These are phyloP conservation scores for Choiromyces venosus DNA, from an alignment of 495 filamentous ascomycete genomes.

Conservation along the genomic window DNA sequence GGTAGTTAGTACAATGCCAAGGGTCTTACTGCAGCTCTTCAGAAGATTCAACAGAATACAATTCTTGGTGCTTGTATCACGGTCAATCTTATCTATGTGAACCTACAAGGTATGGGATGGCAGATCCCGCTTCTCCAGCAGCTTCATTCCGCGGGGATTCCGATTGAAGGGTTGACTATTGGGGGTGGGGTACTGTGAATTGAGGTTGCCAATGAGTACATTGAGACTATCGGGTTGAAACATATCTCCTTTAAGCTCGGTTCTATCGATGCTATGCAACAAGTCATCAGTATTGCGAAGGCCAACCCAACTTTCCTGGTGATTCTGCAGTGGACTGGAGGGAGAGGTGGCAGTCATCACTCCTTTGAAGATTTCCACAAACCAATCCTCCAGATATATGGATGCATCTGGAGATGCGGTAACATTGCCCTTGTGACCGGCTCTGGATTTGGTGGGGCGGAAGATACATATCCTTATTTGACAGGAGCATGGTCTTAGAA, in stretches of 20 bases:
- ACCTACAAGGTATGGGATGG: slow-evolving; percentile 92
- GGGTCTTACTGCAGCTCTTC: slow-evolving; percentile 79
- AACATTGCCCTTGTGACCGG: slow-evolving; percentile 87
- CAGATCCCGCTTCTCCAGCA: slow-evolving; percentile 86
- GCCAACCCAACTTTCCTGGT: slow-evolving; percentile 88
- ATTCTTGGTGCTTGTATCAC: slow-evolving; percentile 91
- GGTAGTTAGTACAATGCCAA: slow-evolving; percentile 92
- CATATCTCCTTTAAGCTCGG: slow-evolving; percentile 94
- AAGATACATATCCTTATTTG: slow-evolving; percentile 89
- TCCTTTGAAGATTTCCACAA: slow-evolving; percentile 93
- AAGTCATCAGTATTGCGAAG: slow-evolving; percentile 86
- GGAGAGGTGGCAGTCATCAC: slow-evolving; percentile 88
- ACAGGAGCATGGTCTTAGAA: slow-evolving; percentile 78
- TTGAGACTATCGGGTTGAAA: slow-evolving; percentile 85
- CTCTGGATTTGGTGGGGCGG: slow-evolving; percentile 83
- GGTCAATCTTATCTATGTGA: slow-evolving; percentile 94
- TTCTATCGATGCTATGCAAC: slow-evolving; percentile 78
- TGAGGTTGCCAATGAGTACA: slow-evolving; percentile 89
- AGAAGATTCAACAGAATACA: slow-evolving; percentile 81
- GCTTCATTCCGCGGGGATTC: slow-evolving; percentile 78
- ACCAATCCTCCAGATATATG: slow-evolving; percentile 82
- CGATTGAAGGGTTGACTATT: slow-evolving; percentile 90
- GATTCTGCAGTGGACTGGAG: slow-evolving; percentile 90
- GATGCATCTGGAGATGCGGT: slow-evolving; percentile 68
- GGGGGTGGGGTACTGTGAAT: slow-evolving; percentile 91